These are phyloP conservation scores for Ochromonas danica DNA, from an alignment of 108 stramenopile species.

Conservation along the genomic window DNA sequence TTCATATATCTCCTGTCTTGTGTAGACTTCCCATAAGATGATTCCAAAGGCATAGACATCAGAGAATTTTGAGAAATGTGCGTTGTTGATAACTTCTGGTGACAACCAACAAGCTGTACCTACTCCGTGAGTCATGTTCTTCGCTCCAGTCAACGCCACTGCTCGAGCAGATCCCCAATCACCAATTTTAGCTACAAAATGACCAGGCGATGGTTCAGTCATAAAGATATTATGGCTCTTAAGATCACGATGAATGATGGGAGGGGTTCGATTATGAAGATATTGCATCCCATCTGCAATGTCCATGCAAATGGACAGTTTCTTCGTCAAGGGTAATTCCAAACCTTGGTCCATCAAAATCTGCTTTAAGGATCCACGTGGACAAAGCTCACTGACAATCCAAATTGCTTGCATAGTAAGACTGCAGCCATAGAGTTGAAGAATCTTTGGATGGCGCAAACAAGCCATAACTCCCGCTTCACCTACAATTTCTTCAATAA, in stretches of 20 bases:
- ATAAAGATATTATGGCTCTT: conserved; percentile 98
- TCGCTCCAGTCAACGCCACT: conserved; percentile 46
- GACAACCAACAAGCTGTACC: conserved; percentile 96
- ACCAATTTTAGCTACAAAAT: conserved; percentile 69
- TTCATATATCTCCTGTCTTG: conserved; percentile 85
- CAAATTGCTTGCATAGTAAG: conserved; percentile 91
- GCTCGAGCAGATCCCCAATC: conserved; percentile 94
- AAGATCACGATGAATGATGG: conserved; percentile 94
- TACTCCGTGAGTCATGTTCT: conserved; percentile 92
- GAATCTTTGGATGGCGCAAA: conserved; percentile 86
- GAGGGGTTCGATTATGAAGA: conserved; percentile 83
- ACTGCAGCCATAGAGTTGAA: conserved; percentile 92
- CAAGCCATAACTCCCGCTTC: conserved; percentile 97
- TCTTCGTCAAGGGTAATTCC: conserved; percentile 56
- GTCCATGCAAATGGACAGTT: conserved; percentile 74
- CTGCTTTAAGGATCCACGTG: conserved; percentile 75
- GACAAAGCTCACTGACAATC: conserved; percentile 70
- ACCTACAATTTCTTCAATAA: conserved; percentile 95
- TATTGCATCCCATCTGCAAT: conserved; percentile 93
- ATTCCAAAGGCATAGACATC: conserved; percentile 97
- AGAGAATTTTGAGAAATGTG: conserved; percentile 31
- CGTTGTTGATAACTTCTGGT: conserved; percentile 82
- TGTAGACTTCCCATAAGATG: conserved; percentile 90
- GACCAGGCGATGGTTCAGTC: conserved; percentile 52
- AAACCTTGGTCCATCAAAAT: conserved; percentile 79